Conservation (phyloP, 106 monocot genomes). For the Triglochin maritima region DNA sequence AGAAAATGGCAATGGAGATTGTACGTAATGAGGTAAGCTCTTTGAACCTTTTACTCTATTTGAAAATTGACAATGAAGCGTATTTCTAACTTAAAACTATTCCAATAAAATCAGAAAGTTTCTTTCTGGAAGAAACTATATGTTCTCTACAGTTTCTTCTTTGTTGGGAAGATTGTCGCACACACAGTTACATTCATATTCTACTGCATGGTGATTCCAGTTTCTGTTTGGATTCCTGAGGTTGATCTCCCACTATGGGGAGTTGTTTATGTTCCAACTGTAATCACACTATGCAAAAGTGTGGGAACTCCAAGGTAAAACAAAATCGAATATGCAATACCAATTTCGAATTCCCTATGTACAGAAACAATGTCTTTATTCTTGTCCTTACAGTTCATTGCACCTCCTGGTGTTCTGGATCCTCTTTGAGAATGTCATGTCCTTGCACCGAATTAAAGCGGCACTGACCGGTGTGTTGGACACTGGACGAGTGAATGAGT, state of each 20-base stretch:
- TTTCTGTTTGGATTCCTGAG: slow-evolving; percentile 43
- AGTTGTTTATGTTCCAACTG: slow-evolving; percentile 41
- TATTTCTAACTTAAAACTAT: too few species aligned
- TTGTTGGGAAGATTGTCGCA: slow-evolving; percentile 42
- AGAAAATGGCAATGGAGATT: slow-evolving; percentile 39
- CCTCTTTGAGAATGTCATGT: slow-evolving; percentile 74
- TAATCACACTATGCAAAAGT: slow-evolving; percentile 39
- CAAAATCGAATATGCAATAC: neutral
- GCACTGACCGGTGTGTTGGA: slow-evolving; percentile 38
- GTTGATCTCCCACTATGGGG: slow-evolving; percentile 56
- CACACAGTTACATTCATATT: slow-evolving; percentile 50
- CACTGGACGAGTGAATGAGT: slow-evolving; percentile 45
- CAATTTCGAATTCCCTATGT: neutral
- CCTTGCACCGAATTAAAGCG: slow-evolving; percentile 53
- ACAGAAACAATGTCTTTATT: neutral
- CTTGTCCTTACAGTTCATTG: slow-evolving; percentile 30
- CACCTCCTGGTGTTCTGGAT: slow-evolving; percentile 54
- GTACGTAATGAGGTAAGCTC: slow-evolving; percentile 16
- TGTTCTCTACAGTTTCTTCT: slow-evolving; percentile 66
- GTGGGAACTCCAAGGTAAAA: slow-evolving; percentile 71
- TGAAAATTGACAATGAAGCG: neutral
- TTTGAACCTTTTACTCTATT: neutral
- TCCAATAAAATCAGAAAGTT: slow-evolving; percentile 29
- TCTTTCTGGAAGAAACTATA: slow-evolving; percentile 44
- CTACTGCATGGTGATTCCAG: slow-evolving; percentile 50